phyloP scores from a whole-genome alignment of 1,284 basidiomycete genomes.

The Malassezia cuniculi region DNA sequence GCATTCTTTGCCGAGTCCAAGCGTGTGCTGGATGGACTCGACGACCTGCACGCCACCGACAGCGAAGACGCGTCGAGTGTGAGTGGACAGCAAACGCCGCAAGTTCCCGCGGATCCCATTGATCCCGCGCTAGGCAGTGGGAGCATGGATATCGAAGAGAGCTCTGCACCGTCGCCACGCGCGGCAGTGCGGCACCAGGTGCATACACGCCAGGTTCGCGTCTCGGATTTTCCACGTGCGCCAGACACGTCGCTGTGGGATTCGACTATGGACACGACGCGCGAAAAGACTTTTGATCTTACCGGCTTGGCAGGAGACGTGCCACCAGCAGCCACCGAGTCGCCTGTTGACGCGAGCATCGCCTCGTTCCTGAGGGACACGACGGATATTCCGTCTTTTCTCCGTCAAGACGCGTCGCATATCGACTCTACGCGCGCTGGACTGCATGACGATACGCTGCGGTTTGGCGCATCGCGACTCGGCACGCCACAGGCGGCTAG shows the following conservation, averaged over 20 bases:
- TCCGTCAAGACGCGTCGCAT: too few species aligned
- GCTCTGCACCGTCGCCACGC: neutral
- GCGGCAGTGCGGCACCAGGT: neutral
- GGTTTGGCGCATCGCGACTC: slow-evolving; percentile 11
- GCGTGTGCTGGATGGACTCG: slow-evolving; percentile 33
- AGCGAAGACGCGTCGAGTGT: slow-evolving; percentile 53
- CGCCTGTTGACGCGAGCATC: slow-evolving; percentile 15
- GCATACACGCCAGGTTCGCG: neutral
- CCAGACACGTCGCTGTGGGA: slow-evolving; percentile 11
- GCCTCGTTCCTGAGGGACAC: slow-evolving; percentile 8
- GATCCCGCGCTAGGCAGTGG: slow-evolving; percentile 15
- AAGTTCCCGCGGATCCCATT: slow-evolving; percentile 15
- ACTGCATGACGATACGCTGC: slow-evolving; percentile 1
- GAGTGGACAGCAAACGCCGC: slow-evolving; percentile 39
- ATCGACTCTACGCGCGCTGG: slow-evolving; percentile 1
- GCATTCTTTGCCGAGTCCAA: slow-evolving; percentile 39
- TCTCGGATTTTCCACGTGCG: slow-evolving; percentile 8
- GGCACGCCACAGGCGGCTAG: slow-evolving; percentile 5
- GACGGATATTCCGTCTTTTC: too few species aligned
- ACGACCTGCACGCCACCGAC: slow-evolving; percentile 49
- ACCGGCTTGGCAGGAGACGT: slow-evolving; percentile 29
- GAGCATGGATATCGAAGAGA: slow-evolving; percentile 21
- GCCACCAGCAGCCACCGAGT: slow-evolving; percentile 16
- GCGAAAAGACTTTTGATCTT: slow-evolving; percentile 23
- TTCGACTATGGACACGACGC: slow-evolving; percentile 16